Evolutionary conservation across 352 stramenopile genomes (phyloP).

Genomic region (Phytophthora macrochlamydospora): DNA sequence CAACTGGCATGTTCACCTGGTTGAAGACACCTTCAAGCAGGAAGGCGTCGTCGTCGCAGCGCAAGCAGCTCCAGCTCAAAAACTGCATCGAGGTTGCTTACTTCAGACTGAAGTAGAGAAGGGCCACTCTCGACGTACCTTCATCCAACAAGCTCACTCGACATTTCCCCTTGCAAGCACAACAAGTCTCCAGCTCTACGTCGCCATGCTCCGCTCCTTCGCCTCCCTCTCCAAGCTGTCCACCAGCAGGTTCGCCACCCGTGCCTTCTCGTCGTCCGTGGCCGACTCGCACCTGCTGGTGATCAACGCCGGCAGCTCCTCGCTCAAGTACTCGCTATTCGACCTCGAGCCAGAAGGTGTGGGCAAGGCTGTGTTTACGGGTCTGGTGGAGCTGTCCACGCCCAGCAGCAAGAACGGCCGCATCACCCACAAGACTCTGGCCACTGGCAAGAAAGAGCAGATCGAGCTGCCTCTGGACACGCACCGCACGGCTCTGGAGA

Average conservation of each 20-base stretch:
- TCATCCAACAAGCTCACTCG: constrained; percentile 27
- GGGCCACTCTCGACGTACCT: not conserved
- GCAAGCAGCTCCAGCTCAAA: too few species aligned
- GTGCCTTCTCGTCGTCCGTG: constrained; percentile 33
- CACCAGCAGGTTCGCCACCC: constrained; percentile 14
- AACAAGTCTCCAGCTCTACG: constrained; percentile 4
- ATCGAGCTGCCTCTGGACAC: constrained; percentile 53
- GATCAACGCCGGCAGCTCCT: constrained; percentile 82
- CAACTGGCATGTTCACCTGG: not conserved
- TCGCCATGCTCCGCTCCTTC: constrained; percentile 27
- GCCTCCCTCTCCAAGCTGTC: constrained; percentile 26
- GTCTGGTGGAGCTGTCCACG: constrained; percentile 80
- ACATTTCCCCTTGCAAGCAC: constrained; percentile 19
- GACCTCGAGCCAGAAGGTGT: constrained; percentile 43
- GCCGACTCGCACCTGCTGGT: constrained; percentile 54
- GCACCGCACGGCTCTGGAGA: constrained; percentile 67
- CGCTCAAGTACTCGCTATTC: constrained; percentile 90
- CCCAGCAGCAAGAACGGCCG: constrained; percentile 57
- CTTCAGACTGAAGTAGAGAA: too few species aligned
- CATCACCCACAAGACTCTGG: constrained; percentile 72
- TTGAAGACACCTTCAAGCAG: not conserved
- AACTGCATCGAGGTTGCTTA: too few species aligned
- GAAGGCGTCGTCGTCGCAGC: constrained; percentile 9
- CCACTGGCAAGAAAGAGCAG: constrained; percentile 53
- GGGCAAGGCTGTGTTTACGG: constrained; percentile 65